Percentiles rank a stretch among this genome's conserved stretches.
phyloP scores from a whole-genome alignment of 495 filamentous ascomycete species.

The Xylaria flabelliformis region DNA sequence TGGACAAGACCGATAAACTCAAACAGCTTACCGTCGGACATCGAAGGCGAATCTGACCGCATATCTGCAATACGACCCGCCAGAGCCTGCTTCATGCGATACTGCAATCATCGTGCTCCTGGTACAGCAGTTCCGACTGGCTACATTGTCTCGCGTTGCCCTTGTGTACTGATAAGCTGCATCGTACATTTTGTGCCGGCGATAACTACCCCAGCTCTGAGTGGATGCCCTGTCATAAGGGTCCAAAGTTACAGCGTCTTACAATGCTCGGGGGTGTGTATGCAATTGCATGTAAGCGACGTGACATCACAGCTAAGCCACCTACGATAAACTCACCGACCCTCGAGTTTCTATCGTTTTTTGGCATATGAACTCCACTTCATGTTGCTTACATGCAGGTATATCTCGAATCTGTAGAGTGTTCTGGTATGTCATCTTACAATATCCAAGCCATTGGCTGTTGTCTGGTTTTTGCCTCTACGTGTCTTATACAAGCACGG shows the following conservation, averaged over 20 bases:
- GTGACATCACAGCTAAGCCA: conserved; percentile 13
- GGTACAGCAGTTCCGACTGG: background rate
- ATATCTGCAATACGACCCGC: background rate
- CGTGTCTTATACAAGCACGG: background rate
- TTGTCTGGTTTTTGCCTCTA: background rate
- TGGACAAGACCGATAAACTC: background rate
- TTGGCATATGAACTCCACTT: background rate
- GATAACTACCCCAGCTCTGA: conserved; percentile 14
- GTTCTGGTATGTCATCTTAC: background rate
- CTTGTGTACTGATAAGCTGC: background rate
- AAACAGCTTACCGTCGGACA: background rate
- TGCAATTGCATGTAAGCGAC: conserved; percentile 7
- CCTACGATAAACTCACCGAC: conserved; percentile 2
- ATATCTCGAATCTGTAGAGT: background rate
- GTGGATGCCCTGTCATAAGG: conserved; percentile 4
- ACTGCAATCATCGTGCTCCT: background rate
- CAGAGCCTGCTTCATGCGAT: background rate
- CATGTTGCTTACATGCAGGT: background rate
- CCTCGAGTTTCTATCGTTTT: background rate
- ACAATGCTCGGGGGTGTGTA: background rate
- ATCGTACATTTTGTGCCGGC: background rate
- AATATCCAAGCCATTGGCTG: background rate
- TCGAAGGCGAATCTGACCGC: background rate
- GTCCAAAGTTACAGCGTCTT: background rate
- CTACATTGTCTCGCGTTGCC: background rate